Percentiles rank a stretch among this genome's conserved stretches.
Conservation (phyloP, 805 yeast species). For the Blastobotrys peoriensis region DNA sequence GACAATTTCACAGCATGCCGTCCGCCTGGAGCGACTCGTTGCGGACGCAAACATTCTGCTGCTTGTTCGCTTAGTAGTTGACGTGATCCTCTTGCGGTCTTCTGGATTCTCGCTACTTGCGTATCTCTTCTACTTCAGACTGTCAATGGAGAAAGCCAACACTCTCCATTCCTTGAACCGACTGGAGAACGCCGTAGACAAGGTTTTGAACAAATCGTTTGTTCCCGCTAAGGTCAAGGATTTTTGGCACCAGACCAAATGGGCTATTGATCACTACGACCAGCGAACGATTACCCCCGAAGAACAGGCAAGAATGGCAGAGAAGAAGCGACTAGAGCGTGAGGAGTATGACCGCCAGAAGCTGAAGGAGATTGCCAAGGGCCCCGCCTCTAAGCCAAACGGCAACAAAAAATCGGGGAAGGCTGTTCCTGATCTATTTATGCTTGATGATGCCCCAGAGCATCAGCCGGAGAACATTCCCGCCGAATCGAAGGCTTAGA, state of each 20-base stretch:
- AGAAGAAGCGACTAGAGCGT: not conserved
- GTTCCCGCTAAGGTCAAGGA: conserved; percentile 45
- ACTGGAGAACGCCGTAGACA: conserved; percentile 54
- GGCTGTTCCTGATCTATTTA: not conserved
- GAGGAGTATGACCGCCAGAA: not conserved
- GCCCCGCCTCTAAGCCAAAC: not conserved
- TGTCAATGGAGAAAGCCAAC: conserved; percentile 65
- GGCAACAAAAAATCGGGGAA: not conserved
- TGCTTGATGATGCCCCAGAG: not conserved
- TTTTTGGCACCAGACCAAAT: conserved; percentile 43
- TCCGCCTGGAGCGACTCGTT: conserved; percentile 9
- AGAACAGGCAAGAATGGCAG: not conserved
- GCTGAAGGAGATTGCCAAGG: not conserved
- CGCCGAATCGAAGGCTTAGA: not conserved
- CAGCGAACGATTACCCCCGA: conserved; percentile 10
- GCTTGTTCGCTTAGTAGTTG: conserved; percentile 34
- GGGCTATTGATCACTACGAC: conserved; percentile 18
- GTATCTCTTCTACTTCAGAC: conserved; percentile 53
- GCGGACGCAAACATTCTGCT: conserved; percentile 15
- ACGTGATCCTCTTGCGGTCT: conserved; percentile 54
- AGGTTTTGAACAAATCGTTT: conserved; percentile 42
- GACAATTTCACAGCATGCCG: conserved; percentile 5
- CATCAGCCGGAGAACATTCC: conserved; percentile 1
- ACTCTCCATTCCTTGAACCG: conserved; percentile 59
- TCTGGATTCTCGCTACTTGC: conserved; percentile 53